Conservation (phyloP, 1,139 yeast genomes). For the Candida glucosophila region DNA sequence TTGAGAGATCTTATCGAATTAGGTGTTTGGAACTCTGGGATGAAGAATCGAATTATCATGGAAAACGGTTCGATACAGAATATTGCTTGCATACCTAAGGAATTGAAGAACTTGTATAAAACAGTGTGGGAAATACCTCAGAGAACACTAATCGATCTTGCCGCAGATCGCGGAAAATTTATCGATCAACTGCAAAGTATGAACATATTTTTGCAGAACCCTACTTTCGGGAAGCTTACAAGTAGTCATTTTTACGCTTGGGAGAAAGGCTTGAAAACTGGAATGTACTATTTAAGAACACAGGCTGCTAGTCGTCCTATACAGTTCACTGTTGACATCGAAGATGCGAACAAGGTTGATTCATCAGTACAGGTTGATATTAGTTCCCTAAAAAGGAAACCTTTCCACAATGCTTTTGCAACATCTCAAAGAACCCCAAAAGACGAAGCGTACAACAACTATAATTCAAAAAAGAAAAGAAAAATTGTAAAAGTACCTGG, state of each 20-base stretch:
- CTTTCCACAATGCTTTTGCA: no score
- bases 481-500: no score
- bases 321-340: constrained; percentile 86
- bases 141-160: constrained; percentile 48
- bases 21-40: constrained; percentile 46
- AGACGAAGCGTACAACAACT: no score
- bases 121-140: constrained; percentile 60
- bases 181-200: constrained; percentile 55
- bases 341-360: no score
- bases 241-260: constrained; percentile 56
- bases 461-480: no score
- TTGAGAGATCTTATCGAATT: constrained; percentile 46
- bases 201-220: constrained; percentile 46
- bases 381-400: no score
- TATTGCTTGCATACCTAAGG: constrained; percentile 42
- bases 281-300: constrained; percentile 62
- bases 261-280: constrained; percentile 57
- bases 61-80: constrained; percentile 50
- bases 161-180: constrained; percentile 53
- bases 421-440: no score
- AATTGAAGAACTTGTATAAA: constrained; percentile 42
- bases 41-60: constrained; percentile 44
- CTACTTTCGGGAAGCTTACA: constrained; percentile 52
- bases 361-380: no score
- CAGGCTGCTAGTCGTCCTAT: constrained; percentile 94